Evolutionary conservation across 148 eudicot species (phyloP).

Genomic region (Heliamphora exappendiculata): DNA sequence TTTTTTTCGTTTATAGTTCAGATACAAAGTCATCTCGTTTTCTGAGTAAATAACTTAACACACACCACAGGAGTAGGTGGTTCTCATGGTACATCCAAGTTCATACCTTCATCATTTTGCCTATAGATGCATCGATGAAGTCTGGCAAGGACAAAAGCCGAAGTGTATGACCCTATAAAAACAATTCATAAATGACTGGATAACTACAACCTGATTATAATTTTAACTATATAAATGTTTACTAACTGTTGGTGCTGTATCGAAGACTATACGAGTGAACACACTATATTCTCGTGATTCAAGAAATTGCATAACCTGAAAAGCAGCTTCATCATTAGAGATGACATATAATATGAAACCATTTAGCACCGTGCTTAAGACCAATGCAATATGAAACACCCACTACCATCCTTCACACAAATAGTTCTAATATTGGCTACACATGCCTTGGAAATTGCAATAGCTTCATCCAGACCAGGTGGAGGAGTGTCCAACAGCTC

Average conservation of each 20-base stretch:
- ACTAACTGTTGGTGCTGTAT: conserved; percentile 85
- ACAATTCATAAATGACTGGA: conserved; percentile 3
- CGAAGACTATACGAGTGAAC: conserved; percentile 84
- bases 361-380: background rate
- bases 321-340: conserved; percentile 8
- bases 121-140: conserved; percentile 82
- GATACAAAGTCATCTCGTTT: background rate
- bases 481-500: conserved; percentile 90
- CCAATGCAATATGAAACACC: background rate
- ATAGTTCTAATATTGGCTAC: background rate
- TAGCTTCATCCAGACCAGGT: conserved; percentile 87
- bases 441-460: conserved; percentile 76
- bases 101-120: conserved; percentile 70
- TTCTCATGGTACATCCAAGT: background rate
- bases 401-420: background rate
- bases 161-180: conserved; percentile 72
- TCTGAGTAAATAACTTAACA: background rate
- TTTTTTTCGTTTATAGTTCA: background rate
- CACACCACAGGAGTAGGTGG: background rate
- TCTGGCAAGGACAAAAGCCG: conserved; percentile 86
- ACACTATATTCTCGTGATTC: conserved; percentile 66
- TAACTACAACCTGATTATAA: background rate
- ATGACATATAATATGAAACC: background rate
- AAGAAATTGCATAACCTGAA: conserved; percentile 81
- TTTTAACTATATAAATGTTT: background rate